phyloP scores from a whole-genome alignment of 1,284 basidiomycete species.

The Xerocomus nothofagi region DNA sequence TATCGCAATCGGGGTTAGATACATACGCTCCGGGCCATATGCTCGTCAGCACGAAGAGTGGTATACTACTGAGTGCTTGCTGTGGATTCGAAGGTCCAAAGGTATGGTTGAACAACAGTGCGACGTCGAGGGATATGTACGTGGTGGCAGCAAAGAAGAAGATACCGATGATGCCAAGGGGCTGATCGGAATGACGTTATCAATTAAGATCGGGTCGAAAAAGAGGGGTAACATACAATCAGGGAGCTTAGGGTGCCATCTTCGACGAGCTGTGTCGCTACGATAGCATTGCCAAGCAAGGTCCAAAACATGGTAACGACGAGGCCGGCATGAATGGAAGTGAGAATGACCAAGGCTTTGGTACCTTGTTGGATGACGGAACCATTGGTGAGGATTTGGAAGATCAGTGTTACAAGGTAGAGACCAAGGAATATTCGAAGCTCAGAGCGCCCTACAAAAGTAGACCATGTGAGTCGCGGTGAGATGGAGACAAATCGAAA shows the following conservation, averaged over 20 bases:
- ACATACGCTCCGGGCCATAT: constrained; percentile 80
- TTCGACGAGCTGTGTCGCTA: constrained; percentile 81
- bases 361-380: constrained; percentile 75
- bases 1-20: background rate
- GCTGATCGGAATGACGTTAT: constrained; percentile 41
- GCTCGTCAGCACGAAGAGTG: constrained; percentile 76
- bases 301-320: constrained; percentile 76
- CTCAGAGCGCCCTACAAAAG: constrained; percentile 61
- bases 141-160: constrained; percentile 69
- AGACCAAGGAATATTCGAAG: constrained; percentile 61
- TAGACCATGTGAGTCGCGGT: constrained; percentile 10
- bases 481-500: background rate
- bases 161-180: constrained; percentile 58
- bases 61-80: constrained; percentile 55
- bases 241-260: constrained; percentile 76
- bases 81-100: constrained; percentile 65
- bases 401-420: constrained; percentile 70
- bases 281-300: constrained; percentile 73
- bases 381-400: constrained; percentile 79
- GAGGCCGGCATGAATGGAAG: constrained; percentile 71
- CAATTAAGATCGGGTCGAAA: background rate
- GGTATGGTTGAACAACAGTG: constrained; percentile 56
- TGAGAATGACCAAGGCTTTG: constrained; percentile 64
- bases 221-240: constrained; percentile 48
- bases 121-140: constrained; percentile 80